Evolutionary conservation across 257 asterid species (phyloP), one percentile per base, ranked within the genome.

Genomic region (Gardenia jasminoides): DNA sequence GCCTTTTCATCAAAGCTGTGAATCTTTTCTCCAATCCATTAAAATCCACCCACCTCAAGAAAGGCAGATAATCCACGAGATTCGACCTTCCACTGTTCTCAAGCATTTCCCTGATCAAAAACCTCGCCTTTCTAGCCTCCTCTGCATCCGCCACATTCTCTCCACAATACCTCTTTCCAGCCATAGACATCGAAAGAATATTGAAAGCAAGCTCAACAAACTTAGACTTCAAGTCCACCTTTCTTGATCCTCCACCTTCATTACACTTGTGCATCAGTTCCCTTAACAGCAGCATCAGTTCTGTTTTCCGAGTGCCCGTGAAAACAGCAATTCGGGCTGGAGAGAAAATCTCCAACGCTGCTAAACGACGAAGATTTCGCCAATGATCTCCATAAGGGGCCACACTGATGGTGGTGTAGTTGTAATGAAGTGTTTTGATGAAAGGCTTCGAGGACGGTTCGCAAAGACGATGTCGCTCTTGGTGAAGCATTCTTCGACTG

Each of bases 301-400:
- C 69, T 1, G 56, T 59, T 16, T 24, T 75, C 13, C 69, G 70
- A 22, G 78, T 75, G 41, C n/a, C 4, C 0, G 17, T 7, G 17
- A 59, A 59, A 20, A 31, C 47, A 71, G 76, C 73, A 28, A 58
- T 22, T 19, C 64, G 64, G 20, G 64, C 10, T 0, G 84, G 43
- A 0, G 96, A 92, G 50, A 92, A 75, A 36, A 36, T 82, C 89
- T n/a, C 88, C 82, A 43, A 83, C 85, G 44, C 92, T 82, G 12
- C 80, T 50, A 2, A 7, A 0, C 84, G 80, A 50, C 97, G 88
- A 33, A 90, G 80, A 31, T 31, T 61, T 78, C 90, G 76, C 94
- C 92, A 90, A 1, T 54, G 70, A 17, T 85, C 77, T 58, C 90
- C 93, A 43, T 91, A 87, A 2, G 93, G 75, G 0, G 91, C 69